Conservation (phyloP, 371 early-diverging fungal genomes). For the Mucor irregularis region DNA sequence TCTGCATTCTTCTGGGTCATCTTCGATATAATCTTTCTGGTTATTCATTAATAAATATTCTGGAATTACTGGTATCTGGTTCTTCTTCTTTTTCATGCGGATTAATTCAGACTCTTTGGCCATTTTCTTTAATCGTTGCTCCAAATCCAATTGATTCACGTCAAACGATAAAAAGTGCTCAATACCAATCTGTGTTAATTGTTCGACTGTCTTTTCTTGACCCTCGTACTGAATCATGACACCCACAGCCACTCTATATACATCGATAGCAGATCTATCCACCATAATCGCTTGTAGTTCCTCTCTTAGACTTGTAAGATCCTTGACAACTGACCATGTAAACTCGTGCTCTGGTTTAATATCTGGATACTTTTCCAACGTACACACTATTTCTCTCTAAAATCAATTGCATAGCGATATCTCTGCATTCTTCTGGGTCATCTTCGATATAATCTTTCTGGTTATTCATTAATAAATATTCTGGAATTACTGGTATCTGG, state of each 20-base stretch:
- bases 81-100: conserved; percentile 7
- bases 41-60: conserved; percentile 48
- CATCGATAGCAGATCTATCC: conserved; percentile 32
- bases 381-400: conserved; percentile 61
- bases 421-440: conserved; percentile 64
- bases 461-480: conserved; percentile 46
- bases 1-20: conserved; percentile 66
- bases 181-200: conserved; percentile 41
- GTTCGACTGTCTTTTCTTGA: conserved; percentile 15
- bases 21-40: conserved; percentile 48
- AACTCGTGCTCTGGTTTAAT: conserved; percentile 18
- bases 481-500: conserved; percentile 41
- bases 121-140: conserved; percentile 34
- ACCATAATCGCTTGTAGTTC: conserved; percentile 47
- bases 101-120: conserved; percentile 24
- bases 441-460: conserved; percentile 51
- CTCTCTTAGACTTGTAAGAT: conserved; percentile 23
- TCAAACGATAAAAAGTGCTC: conserved; percentile 48
- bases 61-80: conserved; percentile 39
- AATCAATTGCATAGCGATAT: conserved; percentile 49
- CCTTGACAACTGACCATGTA: conserved; percentile 22
- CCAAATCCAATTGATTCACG: conserved; percentile 29
- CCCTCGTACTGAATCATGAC: conserved; percentile 29
- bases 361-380: too few relatives aligned
- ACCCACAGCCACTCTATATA: conserved; percentile 47